A percentile compares a stretch with the other conserved stretches of the same genome.
phyloP scores from a whole-genome alignment of 192 early-diverging fungal genomes.

The Anaeromyces robustus region DNA sequence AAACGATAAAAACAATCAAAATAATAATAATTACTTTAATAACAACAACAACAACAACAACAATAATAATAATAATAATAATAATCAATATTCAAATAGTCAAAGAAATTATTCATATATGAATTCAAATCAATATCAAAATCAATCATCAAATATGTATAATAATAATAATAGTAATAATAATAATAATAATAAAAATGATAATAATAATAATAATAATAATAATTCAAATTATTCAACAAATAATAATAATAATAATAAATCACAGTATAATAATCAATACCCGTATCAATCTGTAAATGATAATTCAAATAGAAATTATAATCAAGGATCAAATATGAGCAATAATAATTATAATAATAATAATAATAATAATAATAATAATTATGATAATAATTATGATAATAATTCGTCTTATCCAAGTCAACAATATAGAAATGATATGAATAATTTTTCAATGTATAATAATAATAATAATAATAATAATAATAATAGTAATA shows the following conservation, averaged over 20 bases:
- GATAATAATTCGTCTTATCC: no score
- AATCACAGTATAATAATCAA: neutral
- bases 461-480: no score
- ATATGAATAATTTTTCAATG: no score
- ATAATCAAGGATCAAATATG: no score
- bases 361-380: neutral
- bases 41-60: neutral
- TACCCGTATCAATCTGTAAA: neutral
- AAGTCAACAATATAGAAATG: no score
- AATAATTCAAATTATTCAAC: neutral
- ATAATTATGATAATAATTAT: neutral
- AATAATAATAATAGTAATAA: neutral
- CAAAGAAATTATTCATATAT: neutral
- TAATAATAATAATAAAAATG: neutral
- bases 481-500: neutral
- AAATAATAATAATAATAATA: neutral
- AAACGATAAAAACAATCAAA: no score
- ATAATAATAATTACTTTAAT: no score
- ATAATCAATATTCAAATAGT: neutral
- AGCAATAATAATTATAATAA: no score
- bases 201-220: neutral
- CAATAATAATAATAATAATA: neutral
- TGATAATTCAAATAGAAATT: neutral
- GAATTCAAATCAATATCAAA: neutral
- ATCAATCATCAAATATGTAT: neutral